A percentile compares a stretch with the other conserved stretches of the same genome.
These are phyloP conservation scores for Clonostachys rhizophaga DNA, from an alignment of 2,329 filamentous ascomycete genomes.

Conservation along the genomic window DNA sequence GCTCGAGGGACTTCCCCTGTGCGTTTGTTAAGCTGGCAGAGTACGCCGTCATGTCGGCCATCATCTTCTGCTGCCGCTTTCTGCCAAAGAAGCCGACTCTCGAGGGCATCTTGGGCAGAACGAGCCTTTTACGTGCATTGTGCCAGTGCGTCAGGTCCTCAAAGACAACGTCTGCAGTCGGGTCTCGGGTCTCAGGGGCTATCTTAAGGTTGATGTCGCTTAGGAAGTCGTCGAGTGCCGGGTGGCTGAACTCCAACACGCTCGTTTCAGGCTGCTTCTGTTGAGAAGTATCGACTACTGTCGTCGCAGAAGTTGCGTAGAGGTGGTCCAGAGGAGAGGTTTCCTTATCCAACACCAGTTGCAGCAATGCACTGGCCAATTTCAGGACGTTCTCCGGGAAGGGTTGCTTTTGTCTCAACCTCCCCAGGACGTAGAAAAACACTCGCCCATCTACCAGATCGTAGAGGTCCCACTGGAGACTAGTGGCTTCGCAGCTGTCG, in stretches of 20 bases:
- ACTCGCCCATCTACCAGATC: slow-evolving; percentile 25
- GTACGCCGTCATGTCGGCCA: slow-evolving; percentile 64
- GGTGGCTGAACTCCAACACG: slow-evolving; percentile 42
- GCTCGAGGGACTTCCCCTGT: slow-evolving; percentile 56
- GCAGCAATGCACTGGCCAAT: neutral
- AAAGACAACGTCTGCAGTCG: slow-evolving; percentile 27
- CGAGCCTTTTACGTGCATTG: slow-evolving; percentile 42
- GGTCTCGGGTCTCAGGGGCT: slow-evolving; percentile 10
- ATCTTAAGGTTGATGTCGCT: slow-evolving; percentile 29
- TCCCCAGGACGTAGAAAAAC: slow-evolving; percentile 11
- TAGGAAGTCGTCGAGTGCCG: slow-evolving; percentile 39
- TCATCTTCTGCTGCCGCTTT: slow-evolving; percentile 56
- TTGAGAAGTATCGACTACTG: neutral
- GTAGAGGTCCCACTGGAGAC: slow-evolving; percentile 11
- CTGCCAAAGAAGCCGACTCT: slow-evolving; percentile 21
- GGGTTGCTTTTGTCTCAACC: slow-evolving; percentile 1
- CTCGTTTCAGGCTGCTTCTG: slow-evolving; percentile 3
- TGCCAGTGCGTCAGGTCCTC: slow-evolving; percentile 57
- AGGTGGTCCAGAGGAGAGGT: neutral
- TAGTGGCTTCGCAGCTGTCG: neutral
- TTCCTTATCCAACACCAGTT: neutral
- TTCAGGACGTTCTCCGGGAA: slow-evolving; percentile 3
- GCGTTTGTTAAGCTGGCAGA: slow-evolving; percentile 66
- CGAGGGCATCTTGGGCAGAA: slow-evolving; percentile 29
- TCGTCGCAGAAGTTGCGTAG: neutral